Evolutionary conservation across 2,329 filamentous ascomycete genomes (phyloP), one percentile per base, ranked within the genome.

Genomic region (Penicillium capsulatum): DNA sequence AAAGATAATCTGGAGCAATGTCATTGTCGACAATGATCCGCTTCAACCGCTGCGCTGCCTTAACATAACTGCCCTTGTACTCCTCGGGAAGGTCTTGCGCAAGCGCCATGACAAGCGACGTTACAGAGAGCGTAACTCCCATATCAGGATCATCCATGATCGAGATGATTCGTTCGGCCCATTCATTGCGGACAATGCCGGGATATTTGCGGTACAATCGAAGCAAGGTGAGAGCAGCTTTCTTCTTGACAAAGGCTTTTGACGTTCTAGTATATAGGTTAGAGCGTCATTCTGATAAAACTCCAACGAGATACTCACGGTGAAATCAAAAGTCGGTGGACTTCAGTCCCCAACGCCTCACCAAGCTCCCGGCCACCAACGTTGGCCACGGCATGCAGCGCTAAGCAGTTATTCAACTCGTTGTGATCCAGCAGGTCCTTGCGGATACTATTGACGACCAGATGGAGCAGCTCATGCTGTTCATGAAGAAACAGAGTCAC

Each of bases 181-280:
- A 98, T 70, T 96, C 90, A 19, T 88, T 85, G 59, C 95, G 90
- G 16, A 98, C 86, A 50, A 98, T 96, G 49, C 82, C 84, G 1
- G 91, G 89, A 58, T 90, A 82, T 70, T 98, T 98, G 54, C 92
- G 86, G 68, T 97, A 98, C 4, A 98, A 70, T 38, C 92, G 85
- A 38, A 98, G 79, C 24, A 98, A 76, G 0, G 92, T 98, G 36
- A 98, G 73, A 5, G 92, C 92, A 1, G 92, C 91, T 75, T 98
- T 98, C 71, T 98, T 98, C 76, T 98, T 98, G 44, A 98, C 92
- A 55, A 98, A 98, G 0, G 92, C 83, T 67, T 97, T 98, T 1
- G 91, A 97, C 7, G 83, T 83, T 30, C 79, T 82, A 31, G n/a
- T 15, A 24, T 17, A 7, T 17, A 29, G 26, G 13, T n/a, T 8